phyloP scores from a whole-genome alignment of 306 rosid species.

The Fagus sylvatica region DNA sequence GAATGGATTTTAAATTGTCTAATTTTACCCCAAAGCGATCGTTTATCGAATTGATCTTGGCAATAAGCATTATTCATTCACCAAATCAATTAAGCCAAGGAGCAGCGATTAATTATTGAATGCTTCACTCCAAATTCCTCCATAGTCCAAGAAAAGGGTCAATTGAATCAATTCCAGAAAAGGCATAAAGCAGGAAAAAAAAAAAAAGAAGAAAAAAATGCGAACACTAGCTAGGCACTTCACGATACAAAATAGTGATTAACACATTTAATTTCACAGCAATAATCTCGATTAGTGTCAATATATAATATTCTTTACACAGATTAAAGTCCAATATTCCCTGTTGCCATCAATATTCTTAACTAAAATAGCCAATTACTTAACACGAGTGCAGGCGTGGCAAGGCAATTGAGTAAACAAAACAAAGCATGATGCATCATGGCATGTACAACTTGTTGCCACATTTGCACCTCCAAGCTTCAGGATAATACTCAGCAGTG shows the following conservation, averaged over 20 bases:
- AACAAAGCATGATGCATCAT: constrained; percentile 38
- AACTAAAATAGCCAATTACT: constrained; percentile 30
- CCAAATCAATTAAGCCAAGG: too few species aligned
- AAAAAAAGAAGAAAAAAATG: background rate
- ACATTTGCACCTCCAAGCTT: constrained; percentile 99
- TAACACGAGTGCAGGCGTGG: background rate
- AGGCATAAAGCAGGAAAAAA: too few species aligned
- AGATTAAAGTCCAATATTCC: constrained; percentile 27
- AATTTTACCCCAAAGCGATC: too few species aligned
- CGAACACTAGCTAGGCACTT: background rate
- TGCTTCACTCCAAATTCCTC: too few species aligned
- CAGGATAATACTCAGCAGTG: constrained; percentile 84
- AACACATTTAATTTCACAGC: background rate
- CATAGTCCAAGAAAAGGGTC: too few species aligned
- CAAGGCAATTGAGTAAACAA: background rate
- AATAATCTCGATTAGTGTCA: constrained; percentile 26
- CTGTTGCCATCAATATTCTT: constrained; percentile 26
- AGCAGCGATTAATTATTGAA: too few species aligned
- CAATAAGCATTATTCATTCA: too few species aligned
- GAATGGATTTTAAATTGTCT: too few species aligned
- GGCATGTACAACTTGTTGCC: constrained; percentile 90
- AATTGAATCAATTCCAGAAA: too few species aligned
- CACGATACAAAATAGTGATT: background rate
- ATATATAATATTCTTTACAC: constrained; percentile 21
- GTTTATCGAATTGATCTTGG: too few species aligned